phyloP scores from a whole-genome alignment of 805 yeast species.

The Candida saitoana region DNA sequence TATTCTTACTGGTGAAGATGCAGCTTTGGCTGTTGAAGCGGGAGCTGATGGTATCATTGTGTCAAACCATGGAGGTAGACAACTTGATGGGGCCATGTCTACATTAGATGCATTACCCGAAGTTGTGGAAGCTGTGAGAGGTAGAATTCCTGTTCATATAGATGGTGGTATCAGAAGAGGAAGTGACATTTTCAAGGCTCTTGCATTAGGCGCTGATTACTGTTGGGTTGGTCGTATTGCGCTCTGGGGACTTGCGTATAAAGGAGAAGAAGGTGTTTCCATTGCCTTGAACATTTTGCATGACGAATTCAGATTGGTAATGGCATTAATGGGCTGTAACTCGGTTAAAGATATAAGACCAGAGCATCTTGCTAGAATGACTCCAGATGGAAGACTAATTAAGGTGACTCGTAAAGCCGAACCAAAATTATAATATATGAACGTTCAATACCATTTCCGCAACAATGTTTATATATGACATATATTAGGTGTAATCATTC shows the following conservation, averaged over 20 bases:
- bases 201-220: constrained; percentile 66
- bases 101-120: constrained; percentile 73
- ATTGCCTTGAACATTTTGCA: constrained; percentile 56
- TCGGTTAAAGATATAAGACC: constrained; percentile 44
- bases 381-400: not conserved
- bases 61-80: constrained; percentile 90
- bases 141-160: constrained; percentile 47
- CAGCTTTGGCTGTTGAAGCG: constrained; percentile 61
- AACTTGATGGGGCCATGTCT: constrained; percentile 73
- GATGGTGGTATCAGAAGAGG: constrained; percentile 73
- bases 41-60: constrained; percentile 74
- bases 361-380: not conserved
- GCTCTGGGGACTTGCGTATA: constrained; percentile 56
- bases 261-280: constrained; percentile 61
- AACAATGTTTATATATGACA: not conserved
- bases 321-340: constrained; percentile 77
- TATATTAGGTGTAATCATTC: not conserved
- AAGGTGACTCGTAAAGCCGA: not conserved
- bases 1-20: constrained; percentile 76
- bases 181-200: constrained; percentile 59
- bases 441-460: not conserved
- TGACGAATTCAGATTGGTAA: constrained; percentile 69
- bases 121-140: constrained; percentile 60
- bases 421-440: not conserved
- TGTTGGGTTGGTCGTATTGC: constrained; percentile 67